These are phyloP conservation scores for Mycena galericulata DNA, from an alignment of 768 basidiomycete genomes.

Conservation along the genomic window DNA sequence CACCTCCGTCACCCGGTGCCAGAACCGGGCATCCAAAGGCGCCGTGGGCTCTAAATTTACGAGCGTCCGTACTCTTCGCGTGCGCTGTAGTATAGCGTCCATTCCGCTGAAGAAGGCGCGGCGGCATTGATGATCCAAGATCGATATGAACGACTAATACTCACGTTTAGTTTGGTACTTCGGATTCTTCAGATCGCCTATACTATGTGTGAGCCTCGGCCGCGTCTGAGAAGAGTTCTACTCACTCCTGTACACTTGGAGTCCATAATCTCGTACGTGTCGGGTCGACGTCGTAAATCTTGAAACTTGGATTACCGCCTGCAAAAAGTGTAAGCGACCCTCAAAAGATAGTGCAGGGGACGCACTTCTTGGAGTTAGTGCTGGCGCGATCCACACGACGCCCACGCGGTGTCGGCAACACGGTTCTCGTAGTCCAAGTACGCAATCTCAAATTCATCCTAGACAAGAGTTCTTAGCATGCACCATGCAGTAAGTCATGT, in stretches of 20 bases:
- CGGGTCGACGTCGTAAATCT: conserved; percentile 73
- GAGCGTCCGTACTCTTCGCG: conserved; percentile 62
- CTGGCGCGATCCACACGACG: conserved; percentile 64
- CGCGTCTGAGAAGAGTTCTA: background rate
- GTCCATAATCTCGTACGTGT: conserved; percentile 76
- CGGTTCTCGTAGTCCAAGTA: conserved; percentile 66
- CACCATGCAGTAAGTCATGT: too few species aligned
- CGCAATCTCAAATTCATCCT: too few species aligned
- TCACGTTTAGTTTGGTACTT: conserved; percentile 61
- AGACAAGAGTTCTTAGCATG: too few species aligned
- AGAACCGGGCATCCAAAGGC: conserved; percentile 65
- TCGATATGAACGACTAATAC: conserved; percentile 24
- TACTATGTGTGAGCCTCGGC: background rate
- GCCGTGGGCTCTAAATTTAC: conserved; percentile 51
- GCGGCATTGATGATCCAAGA: conserved; percentile 14
- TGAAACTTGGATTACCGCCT: conserved; percentile 70
- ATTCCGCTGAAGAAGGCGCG: conserved; percentile 51
- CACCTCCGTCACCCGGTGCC: conserved; percentile 70
- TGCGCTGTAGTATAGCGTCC: conserved; percentile 69
- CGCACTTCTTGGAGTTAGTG: conserved; percentile 68
- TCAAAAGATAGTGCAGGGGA: background rate
- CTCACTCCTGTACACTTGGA: conserved; percentile 62
- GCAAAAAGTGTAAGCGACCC: conserved; percentile 5
- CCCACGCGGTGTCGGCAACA: conserved; percentile 59
- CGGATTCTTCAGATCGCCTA: conserved; percentile 57